Base-by-base conservation (phyloP, 1,284 basidiomycete genomes). In the Ustilago hordei region DNA sequence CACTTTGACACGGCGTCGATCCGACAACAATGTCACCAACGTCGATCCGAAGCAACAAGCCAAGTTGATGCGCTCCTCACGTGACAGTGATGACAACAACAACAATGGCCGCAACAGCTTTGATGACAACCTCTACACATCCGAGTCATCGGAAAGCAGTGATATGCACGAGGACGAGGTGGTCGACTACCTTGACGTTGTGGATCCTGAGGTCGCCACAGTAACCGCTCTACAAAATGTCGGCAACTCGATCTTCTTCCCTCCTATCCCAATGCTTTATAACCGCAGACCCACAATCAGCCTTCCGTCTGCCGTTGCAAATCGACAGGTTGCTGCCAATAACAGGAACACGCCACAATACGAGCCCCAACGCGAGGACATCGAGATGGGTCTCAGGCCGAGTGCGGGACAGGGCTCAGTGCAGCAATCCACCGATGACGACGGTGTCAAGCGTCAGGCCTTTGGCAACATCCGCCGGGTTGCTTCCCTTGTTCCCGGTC, bases 191-290 rank as follows among this genome's bases (percentile, higher is more conserved):
- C 77, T 93, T 78, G 92, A 93, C 84, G 92, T 91, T 52, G 92
- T 93, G 69, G 92, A 93, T 82, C 90, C 91, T 12, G 91, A 92
- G 81, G 89, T 93, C 39, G 89, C 90, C 31, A 91, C 91, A 1
- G 89, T 93, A 9, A 90, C 91, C 6, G 91, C 89, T 38, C 87
- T 93, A 35, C 91, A 91, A 34, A 93, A 93, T 80, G 90, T 92
- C n/a, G 91, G 91, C 12, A 93, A 93, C 81, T 88, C 91, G 13
- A 92, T 93, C 73, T 85, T 93, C 57, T 90, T 93, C 77, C 92
- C 92, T 2, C 91, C 91, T 2, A 85, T 92, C 11, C 80, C 83
- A 6, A 88, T 89, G 13, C 90, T 91, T 81, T 92, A 92, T 85
- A 90, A 90, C 43, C 89, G 91, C 48, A 91, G 90, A 82, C 91